A percentile compares a stretch with the other conserved stretches of the same genome.
These are phyloP conservation scores for Galerina sulciceps DNA, from an alignment of 768 basidiomycete species.

Conservation along the genomic window DNA sequence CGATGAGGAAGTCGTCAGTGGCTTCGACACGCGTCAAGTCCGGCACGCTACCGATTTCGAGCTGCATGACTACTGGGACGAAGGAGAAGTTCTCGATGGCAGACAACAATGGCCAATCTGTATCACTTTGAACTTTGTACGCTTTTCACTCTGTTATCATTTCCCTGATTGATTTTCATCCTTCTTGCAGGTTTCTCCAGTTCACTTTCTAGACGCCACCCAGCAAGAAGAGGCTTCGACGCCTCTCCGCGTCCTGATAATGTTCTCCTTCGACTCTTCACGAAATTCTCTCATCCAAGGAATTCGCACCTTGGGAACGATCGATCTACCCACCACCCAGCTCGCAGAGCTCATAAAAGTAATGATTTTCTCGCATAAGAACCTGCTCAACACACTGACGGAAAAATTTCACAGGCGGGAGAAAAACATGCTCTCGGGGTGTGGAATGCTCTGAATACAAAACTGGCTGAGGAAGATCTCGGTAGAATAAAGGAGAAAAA, in stretches of 20 bases:
- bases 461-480: slow-evolving; percentile 67
- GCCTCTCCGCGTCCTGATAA: slow-evolving; percentile 60
- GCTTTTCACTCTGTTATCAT: slow-evolving; percentile 26
- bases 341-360: slow-evolving; percentile 63
- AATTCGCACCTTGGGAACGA: slow-evolving; percentile 66
- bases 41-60: slow-evolving; percentile 78
- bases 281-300: slow-evolving; percentile 52
- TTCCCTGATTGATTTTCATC: not conserved
- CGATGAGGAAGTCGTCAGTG: slow-evolving; percentile 52
- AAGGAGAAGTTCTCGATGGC: slow-evolving; percentile 69
- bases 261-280: slow-evolving; percentile 58
- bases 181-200: slow-evolving; percentile 51
- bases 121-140: slow-evolving; percentile 77
- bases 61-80: slow-evolving; percentile 86
- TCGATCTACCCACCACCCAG: slow-evolving; percentile 54
- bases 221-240: slow-evolving; percentile 72
- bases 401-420: slow-evolving; percentile 50
- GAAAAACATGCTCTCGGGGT: slow-evolving; percentile 67
- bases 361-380: not conserved
- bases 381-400: not conserved
- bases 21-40: slow-evolving; percentile 60
- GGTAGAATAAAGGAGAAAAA: slow-evolving; percentile 65
- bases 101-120: slow-evolving; percentile 76
- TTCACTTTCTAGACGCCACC: slow-evolving; percentile 78
- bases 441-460: slow-evolving; percentile 59